Evolutionary conservation across 306 rosid genomes (phyloP), one percentile per base, ranked within the genome.

Genomic region (Sicyos baderoa): DNA sequence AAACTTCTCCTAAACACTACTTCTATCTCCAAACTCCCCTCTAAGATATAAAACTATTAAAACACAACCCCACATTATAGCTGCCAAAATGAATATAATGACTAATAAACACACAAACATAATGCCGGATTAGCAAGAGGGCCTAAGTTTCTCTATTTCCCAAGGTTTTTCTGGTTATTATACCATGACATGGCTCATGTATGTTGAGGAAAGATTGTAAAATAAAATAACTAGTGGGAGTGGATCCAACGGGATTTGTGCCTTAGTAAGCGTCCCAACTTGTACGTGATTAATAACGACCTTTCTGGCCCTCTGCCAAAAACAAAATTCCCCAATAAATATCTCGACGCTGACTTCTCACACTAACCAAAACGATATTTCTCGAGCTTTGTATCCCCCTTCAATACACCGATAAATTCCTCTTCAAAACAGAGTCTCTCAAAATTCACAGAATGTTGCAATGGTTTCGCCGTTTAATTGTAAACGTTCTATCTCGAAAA

Each of bases 311-410:
- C 67, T 32, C 67, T 60, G 53, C 37, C 12, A 22, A 65, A 44
- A 44, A 45, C 54, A 45, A 0, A 21, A 21, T 65, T 45, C 18
- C 69, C 44, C 11, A 40, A 63, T 63, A 63, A 42, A 18, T 63
- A 4, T 63, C 50, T 63, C 42, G 52, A 65, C 54, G 40, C 53
- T 45, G 54, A 13, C 71, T 45, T 45, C 51, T 63, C 53, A 63
- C 70, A 3, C 53, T 19, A 63, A 18, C 32, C 70, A 63, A 63
- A 63, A 63, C 11, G 53, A 63, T 63, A 63, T 63, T 44, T 63
- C 19, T 65, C 54, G 40, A 45, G 54, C 17, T 17, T 6, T 44
- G 53, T 6, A 21, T 19, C 54, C 18, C 18, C 5, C 35, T 12
- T 42, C 35, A 64, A 45, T 25, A 25, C 29, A 45, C 71, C 54